Conservation (phyloP, 768 basidiomycete species). For the Antrodiella citrinella region DNA sequence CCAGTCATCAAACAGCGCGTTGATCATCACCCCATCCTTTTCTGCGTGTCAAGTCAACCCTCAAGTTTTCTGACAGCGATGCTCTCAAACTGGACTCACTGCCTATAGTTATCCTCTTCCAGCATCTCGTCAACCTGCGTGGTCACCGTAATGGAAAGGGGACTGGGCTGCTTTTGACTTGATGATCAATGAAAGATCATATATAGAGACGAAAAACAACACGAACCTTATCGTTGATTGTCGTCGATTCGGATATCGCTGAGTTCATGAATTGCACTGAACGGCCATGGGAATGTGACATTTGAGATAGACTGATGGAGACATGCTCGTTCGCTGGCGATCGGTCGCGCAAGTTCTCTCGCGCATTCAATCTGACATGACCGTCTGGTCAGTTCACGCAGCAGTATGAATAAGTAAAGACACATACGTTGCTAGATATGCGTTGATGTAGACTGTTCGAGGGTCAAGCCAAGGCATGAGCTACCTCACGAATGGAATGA, state of each 20-base stretch:
- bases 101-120: background rate
- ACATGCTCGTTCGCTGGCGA: constrained; percentile 1
- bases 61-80: no score
- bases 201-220: no score
- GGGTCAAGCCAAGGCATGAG: background rate
- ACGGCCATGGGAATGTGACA: constrained; percentile 1
- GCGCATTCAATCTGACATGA: constrained; percentile 10
- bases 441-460: constrained; percentile 11
- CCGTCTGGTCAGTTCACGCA: no score
- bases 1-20: no score
- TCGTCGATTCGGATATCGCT: no score
- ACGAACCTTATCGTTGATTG: no score
- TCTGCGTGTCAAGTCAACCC: no score
- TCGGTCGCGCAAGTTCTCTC: constrained; percentile 5
- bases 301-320: constrained; percentile 6
- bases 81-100: background rate
- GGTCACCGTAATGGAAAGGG: background rate
- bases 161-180: background rate
- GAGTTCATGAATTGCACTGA: background rate
- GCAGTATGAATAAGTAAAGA: background rate
- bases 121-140: background rate
- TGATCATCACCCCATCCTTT: background rate
- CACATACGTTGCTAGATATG: constrained; percentile 12
- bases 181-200: no score
- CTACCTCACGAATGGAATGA: background rate